A percentile compares a stretch with the other conserved stretches of the same genome.
Evolutionary conservation across 2,329 filamentous ascomycete genomes (phyloP).

Genomic region (Thelonectria blattea): DNA sequence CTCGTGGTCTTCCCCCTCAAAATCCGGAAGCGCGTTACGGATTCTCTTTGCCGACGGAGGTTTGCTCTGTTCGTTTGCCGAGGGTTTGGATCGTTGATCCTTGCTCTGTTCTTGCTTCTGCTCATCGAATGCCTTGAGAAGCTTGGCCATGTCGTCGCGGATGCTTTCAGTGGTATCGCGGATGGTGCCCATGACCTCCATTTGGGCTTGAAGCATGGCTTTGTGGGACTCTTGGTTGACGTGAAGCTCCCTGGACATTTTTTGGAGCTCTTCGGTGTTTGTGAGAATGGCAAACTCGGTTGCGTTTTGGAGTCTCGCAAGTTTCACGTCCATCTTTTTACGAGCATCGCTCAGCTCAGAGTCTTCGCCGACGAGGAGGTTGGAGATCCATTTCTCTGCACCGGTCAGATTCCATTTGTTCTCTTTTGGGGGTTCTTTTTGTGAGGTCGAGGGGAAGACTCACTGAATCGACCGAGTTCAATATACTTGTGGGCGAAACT

Average conservation of each 20-base stretch:
- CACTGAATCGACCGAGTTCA: conserved; percentile 42
- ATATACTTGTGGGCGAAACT: conserved; percentile 44
- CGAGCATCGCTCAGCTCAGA: conserved; percentile 40
- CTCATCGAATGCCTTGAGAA: conserved; percentile 34
- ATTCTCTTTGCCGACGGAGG: conserved; percentile 31
- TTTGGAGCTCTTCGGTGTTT: conserved; percentile 41
- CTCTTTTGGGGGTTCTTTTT: no score
- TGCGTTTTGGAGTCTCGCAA: conserved; percentile 40
- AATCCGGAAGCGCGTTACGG: conserved; percentile 32
- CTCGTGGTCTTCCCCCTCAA: conserved; percentile 34
- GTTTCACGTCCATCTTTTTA: conserved; percentile 36
- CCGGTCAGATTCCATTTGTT: conserved; percentile 7
- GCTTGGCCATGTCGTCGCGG: conserved; percentile 36
- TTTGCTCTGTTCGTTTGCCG: conserved; percentile 30
- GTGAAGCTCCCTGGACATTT: conserved; percentile 36
- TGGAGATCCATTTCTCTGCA: conserved; percentile 40
- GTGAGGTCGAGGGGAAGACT: conserved; percentile 1
- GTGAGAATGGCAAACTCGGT: conserved; percentile 44
- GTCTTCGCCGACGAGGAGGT: conserved; percentile 41
- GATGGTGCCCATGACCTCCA: conserved; percentile 35
- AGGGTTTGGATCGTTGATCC: conserved; percentile 26
- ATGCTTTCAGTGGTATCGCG: conserved; percentile 39
- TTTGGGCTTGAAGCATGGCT: conserved; percentile 36
- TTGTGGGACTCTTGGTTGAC: conserved; percentile 36
- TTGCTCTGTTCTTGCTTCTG: conserved; percentile 28